Evolutionary conservation across 495 filamentous ascomycete species (phyloP), one percentile per base, ranked within the genome.

Genomic region (Margaritispora aquatica): DNA sequence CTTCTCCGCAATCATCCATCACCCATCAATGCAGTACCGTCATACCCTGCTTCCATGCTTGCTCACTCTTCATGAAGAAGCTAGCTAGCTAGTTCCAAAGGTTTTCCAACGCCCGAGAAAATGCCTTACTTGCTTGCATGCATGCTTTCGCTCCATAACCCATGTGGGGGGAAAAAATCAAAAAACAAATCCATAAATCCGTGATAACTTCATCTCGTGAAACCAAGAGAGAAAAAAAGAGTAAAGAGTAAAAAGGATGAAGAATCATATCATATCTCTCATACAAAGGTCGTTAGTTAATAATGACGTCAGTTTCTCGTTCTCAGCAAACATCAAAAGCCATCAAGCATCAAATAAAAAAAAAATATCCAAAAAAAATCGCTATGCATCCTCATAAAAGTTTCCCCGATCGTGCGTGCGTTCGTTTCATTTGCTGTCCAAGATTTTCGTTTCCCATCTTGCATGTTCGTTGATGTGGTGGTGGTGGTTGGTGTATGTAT

Each of bases 131-230:
- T 51, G 44, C 44, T 48, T n/a, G n/a, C n/a, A 23, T 23, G 21
- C 24, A 61, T 61, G 62, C 62, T 53, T 53, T 49, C n/a, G 23
- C 24, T 57, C 34, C 58, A 44, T 44, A n/a, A n/a, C n/a, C 38
- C 38, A 44, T 44, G 17, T 15, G 17, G 38, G 10, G 10, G 38
- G 11, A 15, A 44, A 44, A n/a, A 34, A 34, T 5, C 5, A 5
- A 5, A 13, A 21, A 20, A 51, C 15, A 22, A 11, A 29, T 52
- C 63, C 59, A 48, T 62, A 62, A 62, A 60, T 44, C 34, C 63
- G 54, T 66, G 59, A 65, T 59, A n/a, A 29, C 54, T 59, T 64
- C 54, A 64, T 64, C 62, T 60, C 62, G 44, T 63, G 27, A n/a
- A n/a, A n/a, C n/a, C n/a, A n/a, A n/a, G n/a, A n/a, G n/a, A n/a